Evolutionary conservation across 2,329 filamentous ascomycete genomes (phyloP), one percentile per base, ranked within the genome.

Genomic region (Aspergillus fumigatus): DNA sequence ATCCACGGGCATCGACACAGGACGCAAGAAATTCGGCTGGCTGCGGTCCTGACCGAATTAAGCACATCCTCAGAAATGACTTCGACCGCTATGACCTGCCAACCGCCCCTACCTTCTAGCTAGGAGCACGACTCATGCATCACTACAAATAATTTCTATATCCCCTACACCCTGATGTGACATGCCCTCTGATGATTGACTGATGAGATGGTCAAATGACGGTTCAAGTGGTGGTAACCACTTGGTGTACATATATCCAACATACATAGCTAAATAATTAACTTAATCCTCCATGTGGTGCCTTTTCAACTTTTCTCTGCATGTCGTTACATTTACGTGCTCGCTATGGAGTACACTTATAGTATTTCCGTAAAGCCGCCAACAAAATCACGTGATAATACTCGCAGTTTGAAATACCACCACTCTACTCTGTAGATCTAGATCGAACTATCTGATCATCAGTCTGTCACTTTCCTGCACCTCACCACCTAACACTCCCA

Each of bases 21-120:
- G 62, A 49, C 70, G 72, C 43, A 78, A 70, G 63, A 77, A 75
- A 63, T 78, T 78, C 60, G 73, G 71, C 58, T 77, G 74, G 74
- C 63, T 75, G 60, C 71, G 75, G 53, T 65, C 68, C 43, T 74
- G 66, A 66, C n/a, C 27, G 23, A 38, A 35, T 32, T 32, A 11
- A 32, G 29, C 29, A 32, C 14, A 7, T 17, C 32, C 14, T 35
- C 32, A 38, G 32, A 38, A 38, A 38, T 10, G 21, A 21, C 23
- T 47, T 47, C 43, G 26, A 54, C 52, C 25, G 27, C 50, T 23
- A 35, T 19, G 40, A 53, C 29, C 21, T 23, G 47, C 40, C 41
- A 51, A 21, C 9, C 25, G 40, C 32, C 25, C 41, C 40, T 38
- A 23, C 11, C 1, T 23, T 19, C 21, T 35, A 5, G n/a, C 9